Conservation (phyloP, 371 early-diverging fungal genomes). For the Mortierella sp. region DNA sequence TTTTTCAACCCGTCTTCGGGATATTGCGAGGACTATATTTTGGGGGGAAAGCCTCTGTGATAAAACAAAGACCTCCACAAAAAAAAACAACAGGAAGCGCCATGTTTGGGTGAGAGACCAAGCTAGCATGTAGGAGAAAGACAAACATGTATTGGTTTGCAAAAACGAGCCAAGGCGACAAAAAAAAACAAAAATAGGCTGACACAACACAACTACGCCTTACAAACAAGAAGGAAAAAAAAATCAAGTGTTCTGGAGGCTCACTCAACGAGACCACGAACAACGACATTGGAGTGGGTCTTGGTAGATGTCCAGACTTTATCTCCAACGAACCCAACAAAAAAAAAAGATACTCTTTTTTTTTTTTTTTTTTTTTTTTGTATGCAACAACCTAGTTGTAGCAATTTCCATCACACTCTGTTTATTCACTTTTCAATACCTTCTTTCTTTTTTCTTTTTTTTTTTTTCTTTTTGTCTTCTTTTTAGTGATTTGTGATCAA, state of each 20-base stretch:
- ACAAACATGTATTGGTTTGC: too few relatives aligned
- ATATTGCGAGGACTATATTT: background rate
- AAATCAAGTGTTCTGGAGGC: too few relatives aligned
- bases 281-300: too few relatives aligned
- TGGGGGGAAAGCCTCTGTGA: background rate
- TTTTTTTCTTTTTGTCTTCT: conserved; percentile 5
- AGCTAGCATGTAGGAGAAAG: too few relatives aligned
- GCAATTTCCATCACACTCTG: too few relatives aligned
- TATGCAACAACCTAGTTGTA: too few relatives aligned
- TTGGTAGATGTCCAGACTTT: too few relatives aligned
- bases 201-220: background rate
- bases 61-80: background rate
- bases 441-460: background rate
- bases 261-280: too few relatives aligned
- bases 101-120: background rate
- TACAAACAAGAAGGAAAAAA: too few relatives aligned
- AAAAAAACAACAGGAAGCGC: background rate
- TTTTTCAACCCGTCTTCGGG: background rate
- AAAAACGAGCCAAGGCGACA: background rate
- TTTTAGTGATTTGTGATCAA: background rate
- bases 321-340: too few relatives aligned
- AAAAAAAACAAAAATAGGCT: background rate
- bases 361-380: too few relatives aligned
- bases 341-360: too few relatives aligned
- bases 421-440: background rate